Percentiles rank a stretch among this genome's conserved stretches.
Evolutionary conservation across 2,329 filamentous ascomycete species (phyloP).

Genomic region (Penicillium sp.): DNA sequence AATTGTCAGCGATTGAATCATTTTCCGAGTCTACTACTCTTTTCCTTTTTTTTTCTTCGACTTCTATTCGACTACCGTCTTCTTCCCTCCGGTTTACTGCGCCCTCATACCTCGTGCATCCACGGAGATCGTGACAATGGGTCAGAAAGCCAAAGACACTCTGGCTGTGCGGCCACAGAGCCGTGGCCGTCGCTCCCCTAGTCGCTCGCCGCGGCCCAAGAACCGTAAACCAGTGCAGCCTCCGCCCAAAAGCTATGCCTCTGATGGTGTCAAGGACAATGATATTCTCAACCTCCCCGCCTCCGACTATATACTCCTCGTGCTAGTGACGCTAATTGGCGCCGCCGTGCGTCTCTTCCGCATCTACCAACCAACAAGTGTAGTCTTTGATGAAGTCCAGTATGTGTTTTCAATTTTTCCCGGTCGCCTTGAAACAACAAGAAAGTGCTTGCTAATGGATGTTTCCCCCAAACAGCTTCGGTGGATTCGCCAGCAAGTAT

Average conservation of each 20-base stretch:
- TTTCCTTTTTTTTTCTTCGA: background rate
- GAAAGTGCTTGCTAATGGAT: background rate
- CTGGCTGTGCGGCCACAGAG: conserved; percentile 38
- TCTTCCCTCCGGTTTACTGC: conserved; percentile 6
- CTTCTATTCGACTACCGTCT: background rate
- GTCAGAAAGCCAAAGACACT: conserved; percentile 34
- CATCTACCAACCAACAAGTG: conserved; percentile 93
- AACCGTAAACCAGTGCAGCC: conserved; percentile 31
- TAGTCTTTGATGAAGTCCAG: conserved; percentile 99
- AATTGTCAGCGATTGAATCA: conserved; percentile 1
- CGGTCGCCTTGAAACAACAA: background rate
- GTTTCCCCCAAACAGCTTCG: conserved; percentile 66
- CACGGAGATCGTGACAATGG: conserved; percentile 24
- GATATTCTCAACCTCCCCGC: conserved; percentile 85
- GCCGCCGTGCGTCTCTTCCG: conserved; percentile 83
- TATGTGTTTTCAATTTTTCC: conserved; percentile 56
- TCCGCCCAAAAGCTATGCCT: conserved; percentile 48
- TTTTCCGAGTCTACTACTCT: background rate
- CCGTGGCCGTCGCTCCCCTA: conserved; percentile 36
- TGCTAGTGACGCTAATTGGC: conserved; percentile 71
- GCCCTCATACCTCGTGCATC: conserved; percentile 8
- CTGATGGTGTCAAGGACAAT: conserved; percentile 70
- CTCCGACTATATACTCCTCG: conserved; percentile 78
- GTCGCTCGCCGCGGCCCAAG: conserved; percentile 42
- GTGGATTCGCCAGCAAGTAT: conserved; percentile 97